Percentiles rank a stretch among this genome's conserved stretches.
These are phyloP conservation scores for Coriaria nepalensis DNA, from an alignment of 306 rosid species.

Conservation along the genomic window DNA sequence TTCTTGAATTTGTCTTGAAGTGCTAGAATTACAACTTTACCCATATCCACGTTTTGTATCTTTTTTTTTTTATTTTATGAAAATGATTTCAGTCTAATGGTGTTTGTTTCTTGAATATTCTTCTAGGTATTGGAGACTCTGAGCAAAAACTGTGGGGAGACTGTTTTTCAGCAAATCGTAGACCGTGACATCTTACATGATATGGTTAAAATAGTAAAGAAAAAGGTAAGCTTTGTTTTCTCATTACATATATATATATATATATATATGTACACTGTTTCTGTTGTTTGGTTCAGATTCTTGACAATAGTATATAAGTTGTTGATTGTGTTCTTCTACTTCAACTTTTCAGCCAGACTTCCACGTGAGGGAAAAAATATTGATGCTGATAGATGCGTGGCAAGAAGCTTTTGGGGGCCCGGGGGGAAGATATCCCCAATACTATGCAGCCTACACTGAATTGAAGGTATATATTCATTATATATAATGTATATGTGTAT, in stretches of 20 bases:
- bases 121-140: conserved; percentile 80
- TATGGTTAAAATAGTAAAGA: conserved; percentile 95
- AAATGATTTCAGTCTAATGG: too few relatives aligned
- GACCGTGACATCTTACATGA: conserved; percentile 88
- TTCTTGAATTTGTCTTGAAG: too few relatives aligned
- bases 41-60: too few relatives aligned
- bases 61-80: too few relatives aligned
- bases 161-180: conserved; percentile 63
- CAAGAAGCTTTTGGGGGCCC: conserved; percentile 95
- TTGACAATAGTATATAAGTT: conserved; percentile 5
- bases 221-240: too few relatives aligned
- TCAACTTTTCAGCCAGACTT: conserved; percentile 74
- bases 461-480: conserved; percentile 38
- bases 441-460: conserved; percentile 75
- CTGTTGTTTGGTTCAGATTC: conserved; percentile 11
- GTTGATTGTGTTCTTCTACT: conserved; percentile 15
- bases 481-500: too few relatives aligned
- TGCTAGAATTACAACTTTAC: too few relatives aligned
- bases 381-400: conserved; percentile 76
- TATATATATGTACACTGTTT: neutral
- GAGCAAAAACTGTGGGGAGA: conserved; percentile 91
- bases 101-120: conserved; percentile 2
- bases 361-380: conserved; percentile 83
- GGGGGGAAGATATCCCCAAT: conserved; percentile 73
- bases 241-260: conserved; percentile 2